Percentiles rank a stretch among this genome's conserved stretches.
Evolutionary conservation across 129 eudicot species (phyloP).

Genomic region (Calendula officinalis): DNA sequence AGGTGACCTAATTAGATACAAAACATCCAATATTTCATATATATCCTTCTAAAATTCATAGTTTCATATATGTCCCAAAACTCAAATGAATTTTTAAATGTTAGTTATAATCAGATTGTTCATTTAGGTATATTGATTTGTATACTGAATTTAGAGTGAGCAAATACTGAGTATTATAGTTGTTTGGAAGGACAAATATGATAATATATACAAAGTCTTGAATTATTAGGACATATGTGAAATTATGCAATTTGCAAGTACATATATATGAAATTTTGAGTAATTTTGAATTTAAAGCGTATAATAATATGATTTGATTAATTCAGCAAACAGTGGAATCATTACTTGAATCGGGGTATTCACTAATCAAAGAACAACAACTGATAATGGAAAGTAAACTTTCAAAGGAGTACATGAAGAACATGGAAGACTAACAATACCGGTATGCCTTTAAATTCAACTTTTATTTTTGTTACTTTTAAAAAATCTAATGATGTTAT

Average conservation of each 20-base stretch:
- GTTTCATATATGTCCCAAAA: neutral
- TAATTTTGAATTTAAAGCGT: neutral
- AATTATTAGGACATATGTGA: too few species aligned
- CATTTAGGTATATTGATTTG: too few species aligned
- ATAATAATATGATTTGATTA: slow-evolving; percentile 19
- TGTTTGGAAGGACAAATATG: too few species aligned
- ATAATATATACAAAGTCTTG: too few species aligned
- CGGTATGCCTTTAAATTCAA: slow-evolving; percentile 6
- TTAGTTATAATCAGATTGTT: too few species aligned
- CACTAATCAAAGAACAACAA: slow-evolving; percentile 82
- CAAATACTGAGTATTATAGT: too few species aligned
- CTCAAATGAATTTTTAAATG: too few species aligned
- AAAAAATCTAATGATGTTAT: neutral
- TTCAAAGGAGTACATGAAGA: slow-evolving; percentile 95
- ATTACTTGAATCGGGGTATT: slow-evolving; percentile 87
- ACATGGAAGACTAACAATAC: slow-evolving; percentile 58
- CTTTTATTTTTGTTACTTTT: neutral
- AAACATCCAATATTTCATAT: neutral
- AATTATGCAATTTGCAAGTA: too few species aligned
- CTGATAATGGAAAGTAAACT: slow-evolving; percentile 77
- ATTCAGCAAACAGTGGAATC: slow-evolving; percentile 93
- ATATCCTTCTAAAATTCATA: neutral
- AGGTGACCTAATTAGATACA: neutral
- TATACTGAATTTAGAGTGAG: too few species aligned
- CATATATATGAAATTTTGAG: too few species aligned